Conservation (phyloP, 2,329 filamentous ascomycete species). For the Magnaporthiopsis poae region DNA sequence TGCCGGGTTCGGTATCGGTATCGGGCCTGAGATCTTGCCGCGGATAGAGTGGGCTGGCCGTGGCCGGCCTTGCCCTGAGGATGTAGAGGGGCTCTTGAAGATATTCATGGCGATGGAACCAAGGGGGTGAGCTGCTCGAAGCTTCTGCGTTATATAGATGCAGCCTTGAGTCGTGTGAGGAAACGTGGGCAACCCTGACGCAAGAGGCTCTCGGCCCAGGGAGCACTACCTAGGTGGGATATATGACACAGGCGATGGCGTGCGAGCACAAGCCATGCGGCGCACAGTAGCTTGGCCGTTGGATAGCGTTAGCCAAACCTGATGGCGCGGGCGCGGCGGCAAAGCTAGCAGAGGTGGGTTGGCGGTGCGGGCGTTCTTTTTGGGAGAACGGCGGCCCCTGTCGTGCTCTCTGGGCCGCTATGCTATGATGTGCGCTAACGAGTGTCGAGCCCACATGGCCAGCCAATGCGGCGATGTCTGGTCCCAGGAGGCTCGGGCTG, state of each 20-base stretch:
- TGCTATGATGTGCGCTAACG: not conserved
- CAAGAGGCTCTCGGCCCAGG: not conserved
- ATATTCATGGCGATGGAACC: slow-evolving; percentile 19
- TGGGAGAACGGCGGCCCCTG: not conserved
- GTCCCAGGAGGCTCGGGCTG: not conserved
- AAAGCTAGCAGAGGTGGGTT: not conserved
- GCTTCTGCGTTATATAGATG: not conserved
- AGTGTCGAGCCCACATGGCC: slow-evolving; percentile 19
- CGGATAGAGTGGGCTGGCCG: slow-evolving; percentile 39
- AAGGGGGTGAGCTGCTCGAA: not conserved
- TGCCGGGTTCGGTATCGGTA: slow-evolving; percentile 39
- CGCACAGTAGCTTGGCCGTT: not conserved
- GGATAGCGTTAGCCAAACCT: not conserved
- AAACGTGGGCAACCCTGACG: slow-evolving; percentile 6
- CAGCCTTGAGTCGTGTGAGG: slow-evolving; percentile 6
- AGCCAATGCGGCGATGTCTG: slow-evolving; percentile 18
- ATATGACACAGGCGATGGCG: slow-evolving; percentile 6
- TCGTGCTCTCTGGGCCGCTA: not conserved
- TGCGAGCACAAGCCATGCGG: slow-evolving; percentile 9
- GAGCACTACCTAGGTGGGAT: not conserved
- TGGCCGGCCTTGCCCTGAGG: slow-evolving; percentile 21
- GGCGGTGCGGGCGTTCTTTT: not conserved
- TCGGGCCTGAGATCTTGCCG: slow-evolving; percentile 52
- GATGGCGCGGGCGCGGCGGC: too few species aligned
- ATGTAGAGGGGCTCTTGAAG: slow-evolving; percentile 35